Evolutionary conservation across 208 protist species (phyloP), one percentile per base, ranked within the genome.

Genomic region (Sergeia podlipaevii): DNA sequence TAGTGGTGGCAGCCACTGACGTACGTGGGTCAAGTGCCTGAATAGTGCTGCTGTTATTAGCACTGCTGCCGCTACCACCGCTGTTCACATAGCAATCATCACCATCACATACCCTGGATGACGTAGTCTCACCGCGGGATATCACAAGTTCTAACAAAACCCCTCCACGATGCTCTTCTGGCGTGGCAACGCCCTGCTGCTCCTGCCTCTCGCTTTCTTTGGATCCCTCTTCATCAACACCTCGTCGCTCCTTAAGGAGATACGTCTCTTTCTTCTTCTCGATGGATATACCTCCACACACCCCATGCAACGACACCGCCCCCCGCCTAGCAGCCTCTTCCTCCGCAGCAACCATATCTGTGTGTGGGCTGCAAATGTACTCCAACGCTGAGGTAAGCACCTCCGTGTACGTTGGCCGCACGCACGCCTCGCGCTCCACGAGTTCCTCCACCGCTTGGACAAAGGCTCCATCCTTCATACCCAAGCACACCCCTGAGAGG

Each of bases 401-500:
- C 4, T 65, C 61, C 4, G 71, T 60, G 49, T 71, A 60, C 11
- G 30, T 23, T 11, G 44, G n/a, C 18, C 63, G 53, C 30, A 30
- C 32, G 2, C 4, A 26, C 42, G 20, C 37, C 52, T 66, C 75
- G 49, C 41, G 21, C 11, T 47, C 54, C 17, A 84, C 66, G 7
- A 53, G 51, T 29, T 50, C 30, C 54, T 80, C 72, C 6, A 74
- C 26, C 39, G 56, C 43, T 20, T 63, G 58, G 2, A 70, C 2
- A 34, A 79, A 74, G n/a, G 69, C 46, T 4, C 54, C 65, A 44
- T 74, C 58, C 5, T 50, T 38, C 29, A 70, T 41, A 11, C 75
- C 70, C n/a, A 84, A 53, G 36, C 75, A 83, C n/a, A 78, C 37
- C 2, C 65, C 68, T 1, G 60, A 43, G 33, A 80, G 60, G 15